A percentile compares a stretch with the other conserved stretches of the same genome.
phyloP scores from a whole-genome alignment of 495 filamentous ascomycete genomes.

The Ramalina peruviana region DNA sequence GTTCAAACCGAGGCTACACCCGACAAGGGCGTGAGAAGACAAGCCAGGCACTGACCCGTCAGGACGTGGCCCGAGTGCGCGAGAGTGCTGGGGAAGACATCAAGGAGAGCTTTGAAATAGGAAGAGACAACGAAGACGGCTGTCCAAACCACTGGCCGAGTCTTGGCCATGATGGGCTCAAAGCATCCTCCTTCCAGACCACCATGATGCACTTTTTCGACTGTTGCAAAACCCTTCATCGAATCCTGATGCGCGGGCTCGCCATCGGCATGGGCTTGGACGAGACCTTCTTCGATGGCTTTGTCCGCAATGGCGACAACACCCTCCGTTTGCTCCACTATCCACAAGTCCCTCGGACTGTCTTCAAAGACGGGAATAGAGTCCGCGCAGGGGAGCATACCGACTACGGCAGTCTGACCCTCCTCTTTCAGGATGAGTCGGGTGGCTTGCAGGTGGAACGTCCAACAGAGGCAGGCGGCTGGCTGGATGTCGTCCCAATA shows the following conservation, averaged over 20 bases:
- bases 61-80: constrained; percentile 45
- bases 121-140: constrained; percentile 51
- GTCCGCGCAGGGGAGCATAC: constrained; percentile 78
- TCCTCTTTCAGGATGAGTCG: constrained; percentile 75
- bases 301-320: constrained; percentile 63
- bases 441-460: constrained; percentile 78
- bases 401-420: constrained; percentile 78
- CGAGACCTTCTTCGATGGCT: constrained; percentile 63
- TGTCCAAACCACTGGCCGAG: constrained; percentile 73
- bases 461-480: constrained; percentile 47
- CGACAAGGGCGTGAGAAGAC: constrained; percentile 67
- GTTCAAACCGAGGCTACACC: constrained; percentile 69
- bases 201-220: constrained; percentile 61
- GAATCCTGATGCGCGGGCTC: constrained; percentile 74
- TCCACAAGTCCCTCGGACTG: constrained; percentile 48
- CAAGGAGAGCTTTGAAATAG: constrained; percentile 79
- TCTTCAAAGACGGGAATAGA: constrained; percentile 61
- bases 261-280: constrained; percentile 70
- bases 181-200: constrained; percentile 50
- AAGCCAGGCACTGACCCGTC: constrained; percentile 38
- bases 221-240: constrained; percentile 60
- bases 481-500: constrained; percentile 74
- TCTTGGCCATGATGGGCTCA: constrained; percentile 18
- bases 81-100: constrained; percentile 48
- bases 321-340: constrained; percentile 85